Base-by-base conservation (phyloP, 495 filamentous ascomycete genomes). In the Cenococcum geophilum region DNA sequence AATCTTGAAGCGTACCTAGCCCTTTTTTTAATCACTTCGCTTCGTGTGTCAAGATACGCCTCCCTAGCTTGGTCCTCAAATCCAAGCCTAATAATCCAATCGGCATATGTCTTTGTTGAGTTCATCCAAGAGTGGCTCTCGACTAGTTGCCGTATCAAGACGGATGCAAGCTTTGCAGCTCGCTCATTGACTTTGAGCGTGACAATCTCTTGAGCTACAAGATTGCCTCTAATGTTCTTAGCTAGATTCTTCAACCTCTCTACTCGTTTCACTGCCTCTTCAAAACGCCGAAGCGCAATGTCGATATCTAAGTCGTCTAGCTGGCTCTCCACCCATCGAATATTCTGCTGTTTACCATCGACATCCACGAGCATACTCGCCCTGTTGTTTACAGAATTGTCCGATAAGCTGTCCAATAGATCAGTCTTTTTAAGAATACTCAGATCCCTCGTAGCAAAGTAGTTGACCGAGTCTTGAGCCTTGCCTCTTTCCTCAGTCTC, bases 301-400 rank as follows among this genome's bases (percentile, higher is more conserved):
- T 91, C 86, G 64, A 96, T 96, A 66, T 97, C 95, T 4, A 99
- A 82, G 68, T 96, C 91, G 70, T 99, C 93, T 67, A 99, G 86
- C 74, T 97, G 91, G 47, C 83, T 82, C 70, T 99, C 93, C 0
- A 97, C 91, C 89, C 89, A 96, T 21, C 93, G 87, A 18, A 99
- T 79, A 67, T 92, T 96, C 71, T 96, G 89, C 66, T 96, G 92
- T 67, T 95, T 92, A 22, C 95, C 93, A 66, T 97, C 93, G 25
- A 97, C 91, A 64, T 97, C 95, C 60, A 99, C 91, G 37, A 95
- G 79, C 73, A 96, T 82, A 50, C 83, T 83, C 0, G 83, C 77
- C 27, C 76, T 77, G 64, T 91, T 87, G 66, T 83, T 84, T 18
- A 70, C 68, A 5, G 68, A 68, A 66, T 81, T 84, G 35, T 86